phyloP scores from a whole-genome alignment of 208 protist species.

The Endotrypanum monterogeii region DNA sequence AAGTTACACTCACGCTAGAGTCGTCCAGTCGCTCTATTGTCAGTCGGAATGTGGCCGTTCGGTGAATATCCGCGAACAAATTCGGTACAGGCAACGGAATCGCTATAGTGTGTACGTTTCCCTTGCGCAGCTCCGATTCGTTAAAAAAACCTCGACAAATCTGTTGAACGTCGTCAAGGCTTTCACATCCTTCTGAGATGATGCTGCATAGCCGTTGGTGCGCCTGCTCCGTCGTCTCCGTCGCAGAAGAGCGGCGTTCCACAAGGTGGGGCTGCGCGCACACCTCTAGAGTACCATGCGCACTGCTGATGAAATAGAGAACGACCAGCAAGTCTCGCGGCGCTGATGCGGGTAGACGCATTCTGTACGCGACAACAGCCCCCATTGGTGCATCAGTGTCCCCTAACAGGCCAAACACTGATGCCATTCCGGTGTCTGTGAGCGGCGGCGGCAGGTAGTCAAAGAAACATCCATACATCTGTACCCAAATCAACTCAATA shows the following conservation, averaged over 20 bases:
- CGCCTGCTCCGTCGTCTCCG: constrained; percentile 30
- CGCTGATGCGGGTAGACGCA: constrained; percentile 19
- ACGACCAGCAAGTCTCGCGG: constrained; percentile 45
- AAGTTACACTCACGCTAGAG: constrained; percentile 30
- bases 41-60: constrained; percentile 36
- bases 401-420: constrained; percentile 45
- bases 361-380: constrained; percentile 35
- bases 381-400: constrained; percentile 37
- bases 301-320: constrained; percentile 40
- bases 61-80: constrained; percentile 44
- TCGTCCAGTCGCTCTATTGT: constrained; percentile 29
- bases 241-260: constrained; percentile 10
- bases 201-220: constrained; percentile 44
- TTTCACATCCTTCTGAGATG: constrained; percentile 26
- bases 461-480: constrained; percentile 51
- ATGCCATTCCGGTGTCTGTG: constrained; percentile 39
- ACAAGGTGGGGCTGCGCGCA: constrained; percentile 44
- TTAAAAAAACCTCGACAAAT: constrained; percentile 24
- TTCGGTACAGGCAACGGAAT: constrained; percentile 22
- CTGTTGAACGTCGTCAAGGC: constrained; percentile 31
- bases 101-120: constrained; percentile 9
- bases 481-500: constrained; percentile 36
- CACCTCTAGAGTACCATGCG: constrained; percentile 28
- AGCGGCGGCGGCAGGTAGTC: constrained; percentile 49
- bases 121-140: constrained; percentile 8